Conservation (phyloP, 148 eudicot genomes). For the Euryodendron excelsum region DNA sequence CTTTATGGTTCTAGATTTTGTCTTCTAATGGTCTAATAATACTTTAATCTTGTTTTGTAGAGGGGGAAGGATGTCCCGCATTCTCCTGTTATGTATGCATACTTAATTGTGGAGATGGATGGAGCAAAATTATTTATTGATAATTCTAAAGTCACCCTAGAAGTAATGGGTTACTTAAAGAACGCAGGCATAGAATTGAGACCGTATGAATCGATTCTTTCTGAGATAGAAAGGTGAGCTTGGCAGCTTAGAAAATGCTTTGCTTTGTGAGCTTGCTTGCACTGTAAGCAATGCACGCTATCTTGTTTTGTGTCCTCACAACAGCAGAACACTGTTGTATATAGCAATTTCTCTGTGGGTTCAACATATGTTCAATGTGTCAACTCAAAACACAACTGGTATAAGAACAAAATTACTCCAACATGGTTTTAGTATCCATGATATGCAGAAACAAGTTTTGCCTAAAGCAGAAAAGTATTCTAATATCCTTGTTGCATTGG, state of each 20-base stretch:
- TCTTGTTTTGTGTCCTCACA: not conserved
- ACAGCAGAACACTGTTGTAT: not conserved
- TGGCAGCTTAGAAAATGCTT: not conserved
- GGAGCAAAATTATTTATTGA: conserved; percentile 75
- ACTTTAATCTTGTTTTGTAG: conserved; percentile 33
- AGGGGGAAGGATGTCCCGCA: conserved; percentile 94
- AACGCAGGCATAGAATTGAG: conserved; percentile 66
- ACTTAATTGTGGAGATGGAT: conserved; percentile 74
- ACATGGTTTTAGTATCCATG: not conserved
- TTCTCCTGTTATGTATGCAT: conserved; percentile 93
- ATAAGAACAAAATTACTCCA: not conserved
- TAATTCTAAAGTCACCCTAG: conserved; percentile 58
- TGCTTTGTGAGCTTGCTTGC: not conserved
- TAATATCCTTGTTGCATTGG: not conserved
- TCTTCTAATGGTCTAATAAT: conserved; percentile 15
- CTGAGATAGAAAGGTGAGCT: conserved; percentile 70
- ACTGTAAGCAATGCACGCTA: not conserved
- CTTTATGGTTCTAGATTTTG: not conserved
- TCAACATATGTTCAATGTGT: not conserved
- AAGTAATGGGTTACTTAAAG: conserved; percentile 74
- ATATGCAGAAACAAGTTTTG: not conserved
- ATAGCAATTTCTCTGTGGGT: not conserved
- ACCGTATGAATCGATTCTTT: conserved; percentile 80
- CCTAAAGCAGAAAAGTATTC: not conserved
- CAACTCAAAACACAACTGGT: not conserved